phyloP scores from a whole-genome alignment of 1,284 basidiomycete species.

The Amylostereum areolatum region DNA sequence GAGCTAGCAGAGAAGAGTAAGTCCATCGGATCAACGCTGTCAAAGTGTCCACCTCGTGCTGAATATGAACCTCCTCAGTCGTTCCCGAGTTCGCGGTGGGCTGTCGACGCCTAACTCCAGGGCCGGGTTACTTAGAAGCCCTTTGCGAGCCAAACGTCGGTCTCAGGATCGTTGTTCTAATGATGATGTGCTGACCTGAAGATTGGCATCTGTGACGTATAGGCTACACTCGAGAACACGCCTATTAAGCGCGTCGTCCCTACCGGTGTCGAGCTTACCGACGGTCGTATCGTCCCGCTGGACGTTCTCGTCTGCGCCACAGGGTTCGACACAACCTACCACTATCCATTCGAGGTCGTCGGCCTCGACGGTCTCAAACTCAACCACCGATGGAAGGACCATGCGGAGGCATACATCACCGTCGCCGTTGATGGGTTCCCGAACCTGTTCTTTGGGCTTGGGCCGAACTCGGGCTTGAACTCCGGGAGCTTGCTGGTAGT shows the following conservation, averaged over 20 bases:
- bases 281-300: conserved; percentile 42
- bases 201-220: neutral
- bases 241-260: conserved; percentile 40
- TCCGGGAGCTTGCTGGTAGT: conserved; percentile 43
- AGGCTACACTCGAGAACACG: conserved; percentile 46
- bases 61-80: conserved; percentile 1
- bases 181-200: too few species aligned
- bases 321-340: conserved; percentile 44
- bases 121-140: conserved; percentile 61
- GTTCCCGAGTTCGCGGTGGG: conserved; percentile 5
- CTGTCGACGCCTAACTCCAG: conserved; percentile 51
- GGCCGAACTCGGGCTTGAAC: conserved; percentile 47
- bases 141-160: conserved; percentile 53
- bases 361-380: conserved; percentile 40
- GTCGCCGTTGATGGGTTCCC: conserved; percentile 50
- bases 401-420: conserved; percentile 44
- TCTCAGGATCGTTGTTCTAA: neutral
- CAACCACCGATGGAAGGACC: conserved; percentile 37
- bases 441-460: conserved; percentile 45
- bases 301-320: conserved; percentile 57
- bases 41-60: neutral
- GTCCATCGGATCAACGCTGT: conserved; percentile 10
- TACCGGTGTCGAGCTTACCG: conserved; percentile 43
- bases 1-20: conserved; percentile 52
- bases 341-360: conserved; percentile 38